Percentiles rank a stretch among this genome's conserved stretches.
phyloP scores from a whole-genome alignment of 192 early-diverging fungal species.

The Piromyces sp. region DNA sequence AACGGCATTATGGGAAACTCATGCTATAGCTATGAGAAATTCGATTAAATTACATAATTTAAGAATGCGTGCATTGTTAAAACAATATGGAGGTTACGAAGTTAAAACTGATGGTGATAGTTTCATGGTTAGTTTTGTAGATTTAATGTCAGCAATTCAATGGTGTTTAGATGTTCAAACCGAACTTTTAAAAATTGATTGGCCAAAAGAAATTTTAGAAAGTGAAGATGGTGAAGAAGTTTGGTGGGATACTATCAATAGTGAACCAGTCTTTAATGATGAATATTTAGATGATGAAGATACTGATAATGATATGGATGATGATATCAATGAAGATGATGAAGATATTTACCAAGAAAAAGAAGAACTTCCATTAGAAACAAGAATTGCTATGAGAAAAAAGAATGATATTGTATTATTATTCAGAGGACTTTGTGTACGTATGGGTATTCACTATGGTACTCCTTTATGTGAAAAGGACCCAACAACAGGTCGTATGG shows the following conservation, averaged over 20 bases:
- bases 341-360: constrained; percentile 1
- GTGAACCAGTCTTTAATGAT: constrained; percentile 13
- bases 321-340: constrained; percentile 1
- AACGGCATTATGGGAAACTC: constrained; percentile 77
- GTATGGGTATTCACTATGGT: constrained; percentile 89
- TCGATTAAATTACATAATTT: constrained; percentile 73
- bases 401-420: constrained; percentile 21
- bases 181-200: constrained; percentile 60
- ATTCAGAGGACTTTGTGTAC: constrained; percentile 71
- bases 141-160: constrained; percentile 55
- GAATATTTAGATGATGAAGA: neutral
- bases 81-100: constrained; percentile 74
- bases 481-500: constrained; percentile 79
- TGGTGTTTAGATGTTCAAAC: constrained; percentile 80
- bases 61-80: constrained; percentile 63
- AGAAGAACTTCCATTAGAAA: neutral
- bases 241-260: constrained; percentile 18
- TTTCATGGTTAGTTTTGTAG: constrained; percentile 82
- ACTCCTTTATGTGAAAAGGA: constrained; percentile 70
- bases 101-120: constrained; percentile 92
- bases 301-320: neutral
- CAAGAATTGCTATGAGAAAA: neutral
- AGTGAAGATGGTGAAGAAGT: constrained; percentile 57
- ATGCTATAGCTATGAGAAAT: constrained; percentile 60
- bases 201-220: constrained; percentile 71